A percentile compares a stretch with the other conserved stretches of the same genome.
Evolutionary conservation across 345 rosid genomes (phyloP).

Genomic region (Euphorbia pulcherrima): DNA sequence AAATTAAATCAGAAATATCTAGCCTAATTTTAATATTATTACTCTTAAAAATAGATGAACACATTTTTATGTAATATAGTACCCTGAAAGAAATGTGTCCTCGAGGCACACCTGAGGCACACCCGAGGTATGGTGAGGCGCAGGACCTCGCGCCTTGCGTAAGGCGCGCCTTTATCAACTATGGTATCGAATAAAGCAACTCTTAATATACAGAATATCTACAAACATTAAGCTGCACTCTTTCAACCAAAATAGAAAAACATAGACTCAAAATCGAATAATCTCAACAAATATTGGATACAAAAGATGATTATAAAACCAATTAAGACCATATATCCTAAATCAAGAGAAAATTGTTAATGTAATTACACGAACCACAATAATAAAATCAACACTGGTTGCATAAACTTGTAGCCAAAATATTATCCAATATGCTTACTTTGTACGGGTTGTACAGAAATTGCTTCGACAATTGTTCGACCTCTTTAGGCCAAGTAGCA

Average conservation of each 20-base stretch:
- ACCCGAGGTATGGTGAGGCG: too few species aligned
- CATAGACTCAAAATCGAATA: background rate
- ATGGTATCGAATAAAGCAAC: constrained; percentile 2
- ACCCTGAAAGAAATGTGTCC: too few species aligned
- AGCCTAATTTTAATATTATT: too few species aligned
- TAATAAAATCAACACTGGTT: constrained; percentile 6
- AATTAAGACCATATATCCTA: background rate
- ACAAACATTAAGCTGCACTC: background rate
- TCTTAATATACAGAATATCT: constrained; percentile 12
- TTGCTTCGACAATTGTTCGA: constrained; percentile 77
- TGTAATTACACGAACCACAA: constrained; percentile 2
- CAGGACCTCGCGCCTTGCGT: too few species aligned
- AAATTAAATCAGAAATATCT: too few species aligned
- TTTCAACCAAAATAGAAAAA: background rate
- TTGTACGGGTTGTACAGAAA: constrained; percentile 95
- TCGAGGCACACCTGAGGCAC: too few species aligned
- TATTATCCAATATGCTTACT: constrained; percentile 41
- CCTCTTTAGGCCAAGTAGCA: constrained; percentile 99
- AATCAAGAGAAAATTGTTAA: background rate
- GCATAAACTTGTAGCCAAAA: background rate
- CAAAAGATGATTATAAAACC: constrained; percentile 11
- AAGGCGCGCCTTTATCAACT: too few species aligned
- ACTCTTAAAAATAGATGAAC: too few species aligned
- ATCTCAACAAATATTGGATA: constrained; percentile 1
- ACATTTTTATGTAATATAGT: too few species aligned